Conservation (phyloP, 352 stramenopile genomes). For the Phytophthora sansomeana region DNA sequence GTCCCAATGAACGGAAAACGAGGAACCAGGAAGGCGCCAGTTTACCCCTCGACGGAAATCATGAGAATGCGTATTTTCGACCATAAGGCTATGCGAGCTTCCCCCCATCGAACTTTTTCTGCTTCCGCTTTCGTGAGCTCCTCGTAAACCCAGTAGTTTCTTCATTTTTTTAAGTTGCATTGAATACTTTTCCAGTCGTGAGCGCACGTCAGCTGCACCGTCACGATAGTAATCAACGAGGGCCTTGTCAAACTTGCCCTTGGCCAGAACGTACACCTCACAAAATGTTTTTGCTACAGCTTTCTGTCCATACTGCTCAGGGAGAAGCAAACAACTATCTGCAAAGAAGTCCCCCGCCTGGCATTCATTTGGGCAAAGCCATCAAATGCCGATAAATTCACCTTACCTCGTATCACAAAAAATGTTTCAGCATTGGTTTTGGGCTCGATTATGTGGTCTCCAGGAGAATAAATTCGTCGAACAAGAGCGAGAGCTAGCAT, state of each 20-base stretch:
- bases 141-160: slow-evolving; percentile 69
- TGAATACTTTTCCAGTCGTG: slow-evolving; percentile 66
- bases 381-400: slow-evolving; percentile 55
- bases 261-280: slow-evolving; percentile 78
- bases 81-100: slow-evolving; percentile 12
- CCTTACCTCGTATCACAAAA: slow-evolving; percentile 71
- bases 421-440: slow-evolving; percentile 80
- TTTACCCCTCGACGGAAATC: not conserved
- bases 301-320: slow-evolving; percentile 70
- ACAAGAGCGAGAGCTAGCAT: slow-evolving; percentile 58
- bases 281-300: slow-evolving; percentile 82
- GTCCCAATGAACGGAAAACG: slow-evolving; percentile 61
- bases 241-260: slow-evolving; percentile 64
- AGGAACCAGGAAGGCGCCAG: slow-evolving; percentile 58
- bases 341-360: slow-evolving; percentile 68
- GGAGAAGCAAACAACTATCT: slow-evolving; percentile 57
- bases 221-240: slow-evolving; percentile 66
- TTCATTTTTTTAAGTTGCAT: slow-evolving; percentile 79
- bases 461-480: slow-evolving; percentile 61
- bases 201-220: slow-evolving; percentile 28
- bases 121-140: slow-evolving; percentile 9
- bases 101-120: slow-evolving; percentile 28
- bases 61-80: not conserved
- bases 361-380: slow-evolving; percentile 55
- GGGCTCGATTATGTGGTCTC: slow-evolving; percentile 69